Conservation (phyloP, 139 green algal genomes). For the Chara braunii region DNA sequence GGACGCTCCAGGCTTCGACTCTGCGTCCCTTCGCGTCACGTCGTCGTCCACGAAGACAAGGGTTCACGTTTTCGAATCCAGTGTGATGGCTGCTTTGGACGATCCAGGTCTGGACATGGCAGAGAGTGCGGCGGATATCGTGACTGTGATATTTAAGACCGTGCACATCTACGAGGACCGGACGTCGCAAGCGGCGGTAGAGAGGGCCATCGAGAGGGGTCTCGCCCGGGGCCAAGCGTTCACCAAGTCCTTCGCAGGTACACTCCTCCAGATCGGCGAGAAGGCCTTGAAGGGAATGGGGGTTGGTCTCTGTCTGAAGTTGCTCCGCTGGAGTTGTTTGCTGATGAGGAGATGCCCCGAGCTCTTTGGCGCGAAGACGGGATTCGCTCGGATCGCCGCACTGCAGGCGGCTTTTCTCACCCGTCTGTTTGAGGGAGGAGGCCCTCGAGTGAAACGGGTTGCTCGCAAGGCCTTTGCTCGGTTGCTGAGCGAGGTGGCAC, state of each 20-base stretch:
- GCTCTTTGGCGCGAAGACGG: conserved; percentile 16
- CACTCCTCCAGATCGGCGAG: conserved; percentile 8
- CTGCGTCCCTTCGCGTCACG: no score
- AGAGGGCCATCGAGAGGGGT: conserved; percentile 4
- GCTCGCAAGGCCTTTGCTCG: no score
- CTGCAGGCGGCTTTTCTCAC: conserved; percentile 28
- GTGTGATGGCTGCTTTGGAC: no score
- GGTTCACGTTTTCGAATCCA: no score
- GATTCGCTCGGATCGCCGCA: conserved; percentile 16
- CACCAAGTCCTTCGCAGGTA: conserved; percentile 29
- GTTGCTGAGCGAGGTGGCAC: background rate
- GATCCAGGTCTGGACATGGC: conserved; percentile 11
- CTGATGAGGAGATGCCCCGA: conserved; percentile 10
- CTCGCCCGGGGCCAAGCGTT: conserved; percentile 17
- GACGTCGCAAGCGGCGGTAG: conserved; percentile 17
- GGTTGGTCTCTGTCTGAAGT: conserved; percentile 8
- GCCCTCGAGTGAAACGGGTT: no score
- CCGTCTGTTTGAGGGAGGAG: conserved; percentile 6
- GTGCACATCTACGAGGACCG: conserved; percentile 22
- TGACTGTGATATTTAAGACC: conserved; percentile 23
- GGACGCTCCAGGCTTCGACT: no score
- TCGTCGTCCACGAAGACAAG: no score
- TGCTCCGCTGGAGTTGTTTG: conserved; percentile 23
- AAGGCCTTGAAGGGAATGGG: conserved; percentile 1
- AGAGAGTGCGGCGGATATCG: conserved; percentile 1